phyloP scores from a whole-genome alignment of 306 rosid species.

The Vigna radiata region DNA sequence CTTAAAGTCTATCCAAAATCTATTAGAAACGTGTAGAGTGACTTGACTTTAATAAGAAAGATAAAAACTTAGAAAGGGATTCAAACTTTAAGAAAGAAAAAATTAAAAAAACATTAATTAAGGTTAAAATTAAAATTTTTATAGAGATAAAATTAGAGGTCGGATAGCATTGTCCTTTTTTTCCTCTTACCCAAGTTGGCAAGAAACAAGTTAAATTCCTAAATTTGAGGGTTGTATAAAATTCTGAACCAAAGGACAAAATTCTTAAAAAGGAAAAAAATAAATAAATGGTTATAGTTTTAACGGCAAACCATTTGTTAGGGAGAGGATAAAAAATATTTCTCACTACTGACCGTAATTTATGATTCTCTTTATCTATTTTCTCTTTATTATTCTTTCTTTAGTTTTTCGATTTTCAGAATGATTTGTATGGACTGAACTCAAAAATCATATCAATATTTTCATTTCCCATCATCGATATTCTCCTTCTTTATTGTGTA shows the following conservation, averaged over 20 bases:
- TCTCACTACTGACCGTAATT: conserved; percentile 36
- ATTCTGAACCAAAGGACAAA: conserved; percentile 48
- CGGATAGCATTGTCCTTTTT: no score
- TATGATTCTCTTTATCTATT: conserved; percentile 39
- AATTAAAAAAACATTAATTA: no score
- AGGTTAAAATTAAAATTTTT: no score
- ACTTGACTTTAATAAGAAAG: no score
- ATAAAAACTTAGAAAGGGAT: no score
- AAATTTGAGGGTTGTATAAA: conserved; percentile 49
- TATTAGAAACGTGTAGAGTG: no score
- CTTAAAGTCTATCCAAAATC: no score
- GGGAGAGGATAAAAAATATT: conserved; percentile 32
- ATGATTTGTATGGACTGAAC: conserved; percentile 36
- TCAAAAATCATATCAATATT: conserved; percentile 28
- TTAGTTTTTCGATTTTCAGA: conserved; percentile 41
- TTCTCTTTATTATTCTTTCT: conserved; percentile 47
- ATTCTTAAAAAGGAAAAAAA: conserved; percentile 47
- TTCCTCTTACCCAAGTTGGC: no score
- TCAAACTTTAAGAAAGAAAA: no score
- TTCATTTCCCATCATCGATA: conserved; percentile 19
- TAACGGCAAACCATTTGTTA: conserved; percentile 49
- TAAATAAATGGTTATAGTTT: conserved; percentile 42
- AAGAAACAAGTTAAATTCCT: conserved; percentile 51
- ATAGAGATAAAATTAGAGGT: no score
- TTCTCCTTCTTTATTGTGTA: conserved; percentile 5